Evolutionary conservation across 2,329 filamentous ascomycete species (phyloP).

Genomic region (Colletotrichum tropicale): DNA sequence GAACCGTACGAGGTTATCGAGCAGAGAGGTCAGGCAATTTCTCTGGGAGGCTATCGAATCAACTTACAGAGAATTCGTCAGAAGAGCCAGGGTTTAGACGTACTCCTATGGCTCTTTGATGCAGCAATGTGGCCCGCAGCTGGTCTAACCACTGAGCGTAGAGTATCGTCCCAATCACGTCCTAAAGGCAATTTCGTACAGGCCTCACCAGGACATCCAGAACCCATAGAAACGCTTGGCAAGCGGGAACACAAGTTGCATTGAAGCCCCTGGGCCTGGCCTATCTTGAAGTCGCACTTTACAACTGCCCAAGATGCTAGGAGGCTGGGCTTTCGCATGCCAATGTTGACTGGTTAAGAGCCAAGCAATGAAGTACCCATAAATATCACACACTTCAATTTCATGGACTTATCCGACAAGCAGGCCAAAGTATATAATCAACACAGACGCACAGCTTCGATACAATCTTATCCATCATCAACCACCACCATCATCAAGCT

Average conservation of each 20-base stretch:
- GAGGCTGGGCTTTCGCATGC: background rate
- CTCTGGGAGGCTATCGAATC: background rate
- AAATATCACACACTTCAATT: background rate
- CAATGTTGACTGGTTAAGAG: background rate
- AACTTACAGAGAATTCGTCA: background rate
- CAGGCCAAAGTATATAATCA: conserved; percentile 3
- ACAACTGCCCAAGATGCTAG: background rate
- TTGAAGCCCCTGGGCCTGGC: background rate
- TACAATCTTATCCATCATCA: background rate
- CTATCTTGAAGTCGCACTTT: background rate
- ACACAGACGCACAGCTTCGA: background rate
- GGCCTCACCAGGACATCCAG: background rate
- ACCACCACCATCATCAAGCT: background rate
- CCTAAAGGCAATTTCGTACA: background rate
- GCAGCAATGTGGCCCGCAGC: background rate
- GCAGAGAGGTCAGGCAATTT: background rate
- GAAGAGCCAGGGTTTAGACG: background rate
- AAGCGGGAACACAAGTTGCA: background rate
- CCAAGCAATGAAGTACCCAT: background rate
- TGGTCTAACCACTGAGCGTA: background rate
- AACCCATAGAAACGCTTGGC: background rate
- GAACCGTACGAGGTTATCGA: background rate
- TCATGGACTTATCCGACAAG: background rate
- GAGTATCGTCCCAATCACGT: background rate
- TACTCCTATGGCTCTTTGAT: background rate